Evolutionary conservation across 148 eudicot genomes (phyloP).

Genomic region (Silene latifolia): DNA sequence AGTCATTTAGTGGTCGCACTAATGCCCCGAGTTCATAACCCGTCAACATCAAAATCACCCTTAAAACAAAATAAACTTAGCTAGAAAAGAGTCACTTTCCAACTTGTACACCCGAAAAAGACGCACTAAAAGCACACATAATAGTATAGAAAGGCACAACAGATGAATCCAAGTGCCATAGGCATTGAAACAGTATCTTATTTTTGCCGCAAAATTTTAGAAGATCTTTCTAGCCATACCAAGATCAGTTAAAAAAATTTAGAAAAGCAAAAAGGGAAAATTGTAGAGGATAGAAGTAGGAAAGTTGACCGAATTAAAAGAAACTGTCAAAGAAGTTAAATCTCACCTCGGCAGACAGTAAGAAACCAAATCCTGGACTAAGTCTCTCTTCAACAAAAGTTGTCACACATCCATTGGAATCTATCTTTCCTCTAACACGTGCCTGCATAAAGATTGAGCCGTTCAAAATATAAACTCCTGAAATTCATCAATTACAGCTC

Average conservation of each 20-base stretch:
- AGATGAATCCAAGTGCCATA: not conserved
- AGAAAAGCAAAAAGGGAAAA: not conserved
- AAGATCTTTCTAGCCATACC: not conserved
- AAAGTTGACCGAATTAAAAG: not conserved
- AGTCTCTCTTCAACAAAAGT: constrained; percentile 85
- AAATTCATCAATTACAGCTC: not conserved
- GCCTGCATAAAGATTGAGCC: constrained; percentile 41
- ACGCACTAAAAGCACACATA: not conserved
- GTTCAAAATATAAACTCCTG: not conserved
- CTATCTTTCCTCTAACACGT: constrained; percentile 91
- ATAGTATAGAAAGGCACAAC: not conserved
- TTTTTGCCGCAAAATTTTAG: too few relatives aligned
- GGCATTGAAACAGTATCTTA: too few relatives aligned
- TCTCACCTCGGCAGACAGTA: constrained; percentile 91
- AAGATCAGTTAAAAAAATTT: not conserved
- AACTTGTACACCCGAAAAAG: not conserved
- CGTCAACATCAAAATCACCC: too few relatives aligned
- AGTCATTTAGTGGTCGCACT: too few relatives aligned
- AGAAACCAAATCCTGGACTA: constrained; percentile 75
- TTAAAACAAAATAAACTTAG: not conserved
- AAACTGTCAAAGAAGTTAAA: not conserved
- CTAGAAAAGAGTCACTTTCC: not conserved
- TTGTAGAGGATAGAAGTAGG: not conserved
- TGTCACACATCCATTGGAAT: constrained; percentile 80
- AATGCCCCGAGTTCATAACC: too few relatives aligned